Evolutionary conservation across 306 rosid species (phyloP), one percentile per base, ranked within the genome.

Genomic region (Dalbergia cultrata): DNA sequence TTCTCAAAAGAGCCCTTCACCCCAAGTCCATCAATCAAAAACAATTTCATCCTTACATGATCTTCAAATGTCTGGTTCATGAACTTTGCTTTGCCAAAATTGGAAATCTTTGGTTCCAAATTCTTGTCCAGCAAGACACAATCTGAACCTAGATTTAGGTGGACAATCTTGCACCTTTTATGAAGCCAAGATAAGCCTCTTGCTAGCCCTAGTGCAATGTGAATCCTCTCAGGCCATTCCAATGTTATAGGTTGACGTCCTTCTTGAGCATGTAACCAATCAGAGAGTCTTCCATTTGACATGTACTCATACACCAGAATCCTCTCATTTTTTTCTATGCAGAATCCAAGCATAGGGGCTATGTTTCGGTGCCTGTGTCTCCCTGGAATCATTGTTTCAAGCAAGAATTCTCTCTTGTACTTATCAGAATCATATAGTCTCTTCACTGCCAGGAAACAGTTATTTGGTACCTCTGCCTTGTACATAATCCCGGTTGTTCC

Each of bases 131-230:
- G 73, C 17, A 84, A 82, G 75, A 84, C 67, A 65, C 86, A 81
- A n/a, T 74, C 77, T 0, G 90, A 81, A 57, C 50, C 63, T 19
- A 84, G 45, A 39, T 63, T 63, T 5, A 80, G 86, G 65, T 81
- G 87, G 5, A 78, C 76, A 21, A 77, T 22, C 4, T 56, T 82
- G 81, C 81, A 84, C 34, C 0, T 31, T 34, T 70, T 34, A 21
- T 82, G 86, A 37, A 82, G 81, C 87, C 90, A 87, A 13, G 80
- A 67, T 22, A 87, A 74, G 45, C 84, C 87, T 70, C 86, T 77
- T 5, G 82, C 84, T 45, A 81, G 5, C 8, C 87, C 90, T 44
- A 87, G 69, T 26, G 81, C 87, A 64, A 87, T 84, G 72, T 83
- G 73, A 82, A 82, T 39, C 34, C 82, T 74, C 77, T 77, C 70